Conservation (phyloP, 352 stramenopile species). For the Globisporangium orthogonon region DNA sequence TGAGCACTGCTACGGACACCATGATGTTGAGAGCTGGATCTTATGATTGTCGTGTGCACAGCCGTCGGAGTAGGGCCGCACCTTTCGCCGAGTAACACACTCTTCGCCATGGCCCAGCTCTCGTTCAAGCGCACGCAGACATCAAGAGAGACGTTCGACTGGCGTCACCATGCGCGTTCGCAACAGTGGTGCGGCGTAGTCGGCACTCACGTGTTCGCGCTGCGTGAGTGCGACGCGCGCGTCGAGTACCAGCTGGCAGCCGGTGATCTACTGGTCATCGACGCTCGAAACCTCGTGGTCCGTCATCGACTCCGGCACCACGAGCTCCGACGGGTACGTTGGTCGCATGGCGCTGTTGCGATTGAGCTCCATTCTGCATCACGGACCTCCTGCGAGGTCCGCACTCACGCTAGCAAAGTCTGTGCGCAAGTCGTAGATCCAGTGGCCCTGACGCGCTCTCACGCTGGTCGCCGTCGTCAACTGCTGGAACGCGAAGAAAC, state of each 20-base stretch:
- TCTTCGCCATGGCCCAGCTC: slow-evolving; percentile 16
- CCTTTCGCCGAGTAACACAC: too few relatives aligned
- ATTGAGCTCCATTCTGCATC: slow-evolving; percentile 66
- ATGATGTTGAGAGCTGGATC: too few relatives aligned
- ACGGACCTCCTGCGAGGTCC: slow-evolving; percentile 25
- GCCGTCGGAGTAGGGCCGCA: too few relatives aligned
- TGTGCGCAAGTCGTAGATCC: slow-evolving; percentile 51
- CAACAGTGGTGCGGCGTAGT: slow-evolving; percentile 54
- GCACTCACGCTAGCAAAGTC: slow-evolving; percentile 81
- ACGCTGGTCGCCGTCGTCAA: slow-evolving; percentile 5
- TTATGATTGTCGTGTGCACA: too few relatives aligned
- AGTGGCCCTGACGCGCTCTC: slow-evolving; percentile 35
- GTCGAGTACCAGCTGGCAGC: slow-evolving; percentile 88
- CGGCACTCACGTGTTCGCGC: slow-evolving; percentile 27
- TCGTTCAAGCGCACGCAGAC: slow-evolving; percentile 41
- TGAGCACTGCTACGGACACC: too few relatives aligned
- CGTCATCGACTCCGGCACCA: slow-evolving; percentile 57
- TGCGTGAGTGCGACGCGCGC: slow-evolving; percentile 61
- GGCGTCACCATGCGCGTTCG: slow-evolving; percentile 15
- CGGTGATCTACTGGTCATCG: slow-evolving; percentile 83
- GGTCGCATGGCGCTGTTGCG: slow-evolving; percentile 59
- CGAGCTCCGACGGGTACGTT: slow-evolving; percentile 74
- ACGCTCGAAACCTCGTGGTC: slow-evolving; percentile 61
- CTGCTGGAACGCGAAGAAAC: slow-evolving; percentile 55
- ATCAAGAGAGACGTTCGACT: slow-evolving; percentile 48